Conservation (phyloP, 176 grass and related monocot genomes). For the Eleusine indica region DNA sequence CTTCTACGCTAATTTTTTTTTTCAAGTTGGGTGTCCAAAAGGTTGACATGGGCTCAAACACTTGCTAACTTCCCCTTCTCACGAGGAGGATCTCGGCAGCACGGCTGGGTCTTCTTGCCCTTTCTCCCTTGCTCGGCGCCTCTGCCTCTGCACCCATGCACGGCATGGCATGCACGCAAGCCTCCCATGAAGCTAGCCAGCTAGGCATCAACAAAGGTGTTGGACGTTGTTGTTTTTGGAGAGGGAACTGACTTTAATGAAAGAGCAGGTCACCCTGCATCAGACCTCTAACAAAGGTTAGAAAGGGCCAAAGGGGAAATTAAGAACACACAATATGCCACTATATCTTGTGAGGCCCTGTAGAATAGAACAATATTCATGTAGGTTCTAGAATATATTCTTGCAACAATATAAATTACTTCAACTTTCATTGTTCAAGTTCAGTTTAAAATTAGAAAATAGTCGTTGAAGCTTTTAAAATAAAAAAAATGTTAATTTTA, state of each 20-base stretch:
- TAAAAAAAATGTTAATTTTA: background rate
- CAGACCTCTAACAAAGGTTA: background rate
- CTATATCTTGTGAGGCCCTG: background rate
- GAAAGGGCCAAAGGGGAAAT: too few relatives aligned
- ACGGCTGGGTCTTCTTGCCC: background rate
- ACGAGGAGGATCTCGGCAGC: constrained; percentile 36
- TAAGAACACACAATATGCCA: background rate
- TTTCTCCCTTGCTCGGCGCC: background rate
- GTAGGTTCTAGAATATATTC: constrained; percentile 6
- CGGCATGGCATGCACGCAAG: constrained; percentile 22
- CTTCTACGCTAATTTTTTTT: background rate
- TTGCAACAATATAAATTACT: background rate
- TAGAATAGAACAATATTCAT: background rate
- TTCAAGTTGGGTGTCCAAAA: constrained; percentile 25
- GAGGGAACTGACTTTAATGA: constrained; percentile 21
- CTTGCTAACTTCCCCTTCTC: constrained; percentile 3
- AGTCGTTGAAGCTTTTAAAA: background rate
- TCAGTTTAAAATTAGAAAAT: background rate
- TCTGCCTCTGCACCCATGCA: constrained; percentile 19
- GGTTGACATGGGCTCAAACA: constrained; percentile 34
- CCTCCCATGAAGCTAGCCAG: background rate
- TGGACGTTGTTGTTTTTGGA: constrained; percentile 15
- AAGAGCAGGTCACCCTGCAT: background rate
- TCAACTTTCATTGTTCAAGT: background rate
- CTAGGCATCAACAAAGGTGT: constrained; percentile 15